phyloP scores from a whole-genome alignment of 768 basidiomycete genomes.

The Boletus sp. region DNA sequence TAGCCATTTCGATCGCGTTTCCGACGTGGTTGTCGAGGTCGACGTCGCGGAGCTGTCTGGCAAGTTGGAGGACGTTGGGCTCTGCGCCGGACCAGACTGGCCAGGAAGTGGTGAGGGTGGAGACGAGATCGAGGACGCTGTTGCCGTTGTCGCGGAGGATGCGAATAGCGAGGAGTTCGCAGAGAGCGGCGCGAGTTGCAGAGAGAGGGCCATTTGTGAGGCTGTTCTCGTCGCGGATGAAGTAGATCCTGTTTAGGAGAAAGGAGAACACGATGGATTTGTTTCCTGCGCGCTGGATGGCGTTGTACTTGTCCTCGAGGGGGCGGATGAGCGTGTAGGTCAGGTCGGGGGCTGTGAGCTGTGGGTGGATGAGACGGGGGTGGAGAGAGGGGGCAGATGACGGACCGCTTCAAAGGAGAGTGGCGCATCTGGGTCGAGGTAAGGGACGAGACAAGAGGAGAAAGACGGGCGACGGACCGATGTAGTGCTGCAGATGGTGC shows the following conservation, averaged over 20 bases:
- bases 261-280: conserved; percentile 85
- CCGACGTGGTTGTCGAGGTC: conserved; percentile 79
- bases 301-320: conserved; percentile 80
- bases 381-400: conserved; percentile 1
- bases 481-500: conserved; percentile 53
- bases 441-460: neutral
- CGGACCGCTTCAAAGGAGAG: conserved; percentile 76
- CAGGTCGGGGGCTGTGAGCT: conserved; percentile 83
- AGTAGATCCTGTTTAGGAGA: conserved; percentile 83
- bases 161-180: conserved; percentile 86
- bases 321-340: conserved; percentile 89
- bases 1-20: conserved; percentile 91
- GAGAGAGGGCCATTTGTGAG: conserved; percentile 69
- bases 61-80: conserved; percentile 50
- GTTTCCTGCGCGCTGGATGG: conserved; percentile 70
- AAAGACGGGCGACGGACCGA: conserved; percentile 43
- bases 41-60: conserved; percentile 61
- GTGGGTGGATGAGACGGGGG: conserved; percentile 13
- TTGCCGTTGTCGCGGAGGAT: conserved; percentile 70
- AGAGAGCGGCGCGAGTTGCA: conserved; percentile 71
- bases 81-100: conserved; percentile 76
- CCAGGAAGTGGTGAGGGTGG: conserved; percentile 78
- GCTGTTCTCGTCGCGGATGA: conserved; percentile 67
- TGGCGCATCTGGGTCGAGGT: conserved; percentile 64
- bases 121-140: conserved; percentile 62